Evolutionary conservation across 1,284 basidiomycete genomes (phyloP), one percentile per base, ranked within the genome.

Genomic region (Naganishia sp.): DNA sequence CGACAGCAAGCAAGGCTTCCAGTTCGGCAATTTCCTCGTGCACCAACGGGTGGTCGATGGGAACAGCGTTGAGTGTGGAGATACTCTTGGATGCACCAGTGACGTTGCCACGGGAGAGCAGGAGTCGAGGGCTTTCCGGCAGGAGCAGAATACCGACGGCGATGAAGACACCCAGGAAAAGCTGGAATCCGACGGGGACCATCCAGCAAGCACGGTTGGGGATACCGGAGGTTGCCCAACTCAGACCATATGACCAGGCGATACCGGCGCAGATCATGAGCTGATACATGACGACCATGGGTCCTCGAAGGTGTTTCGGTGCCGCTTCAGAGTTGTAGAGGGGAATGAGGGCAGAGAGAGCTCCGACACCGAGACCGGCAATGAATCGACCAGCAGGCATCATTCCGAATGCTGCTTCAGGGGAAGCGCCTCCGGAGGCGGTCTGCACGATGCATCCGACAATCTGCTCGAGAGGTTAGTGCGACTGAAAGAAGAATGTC

Each of bases 311-410:
- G 6, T 86, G 84, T 75, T 89, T 89, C 0, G 89, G 89, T 0
- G 89, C 85, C 0, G 88, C 88, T 77, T 91, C 89, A 46, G 89
- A 89, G 70, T 88, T 90, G 76, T 90, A 90, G 6, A 90, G 83
- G 49, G 89, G 89, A 0, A 90, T 89, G 67, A 90, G 87, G 55
- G 88, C 88, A 66, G 87, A 89, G 53, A 90, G 74, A 9, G 89
- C 87, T n/a, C 89, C 88, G 2, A 91, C 89, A 39, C 43, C 42
- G 28, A 75, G 65, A 69, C 78, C 77, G 13, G 76, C 75, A 21
- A 78, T 64, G 55, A 75, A 75, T 25, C 75, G 75, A 50, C 80
- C 89, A 65, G 88, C 82, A 0, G 86, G 86, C 44, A 91, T 83
- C 74, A 90, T 89, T 0, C 77, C 84, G 52, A 89, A 83, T 71